Percentiles rank a stretch among this genome's conserved stretches.
These are phyloP conservation scores for Cronartium ribicola DNA, from an alignment of 1,284 basidiomycete genomes.

Conservation along the genomic window DNA sequence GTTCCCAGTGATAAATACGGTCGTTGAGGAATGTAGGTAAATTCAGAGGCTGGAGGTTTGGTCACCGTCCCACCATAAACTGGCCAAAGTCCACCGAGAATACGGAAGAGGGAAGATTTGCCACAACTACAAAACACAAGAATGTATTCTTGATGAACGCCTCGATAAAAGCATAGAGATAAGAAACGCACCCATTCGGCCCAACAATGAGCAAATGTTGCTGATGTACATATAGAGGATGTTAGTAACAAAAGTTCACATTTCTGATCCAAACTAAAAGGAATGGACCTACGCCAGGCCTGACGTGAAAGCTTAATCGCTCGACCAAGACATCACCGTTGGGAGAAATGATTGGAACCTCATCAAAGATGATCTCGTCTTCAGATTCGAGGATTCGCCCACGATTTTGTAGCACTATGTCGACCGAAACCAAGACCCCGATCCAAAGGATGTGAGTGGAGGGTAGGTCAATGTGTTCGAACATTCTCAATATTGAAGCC, in stretches of 20 bases:
- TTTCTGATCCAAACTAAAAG: slow-evolving; percentile 41
- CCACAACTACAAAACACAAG: slow-evolving; percentile 57
- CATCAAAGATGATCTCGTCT: slow-evolving; percentile 76
- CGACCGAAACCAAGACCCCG: not conserved
- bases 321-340: slow-evolving; percentile 85
- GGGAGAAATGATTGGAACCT: slow-evolving; percentile 91
- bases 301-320: slow-evolving; percentile 77
- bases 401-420: slow-evolving; percentile 68
- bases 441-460: not conserved
- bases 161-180: slow-evolving; percentile 40
- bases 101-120: slow-evolving; percentile 86
- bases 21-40: slow-evolving; percentile 91
- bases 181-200: slow-evolving; percentile 64
- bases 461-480: not conserved
- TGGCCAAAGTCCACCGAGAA: slow-evolving; percentile 94
- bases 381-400: slow-evolving; percentile 72
- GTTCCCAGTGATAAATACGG: slow-evolving; percentile 92
- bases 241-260: not conserved
- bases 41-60: slow-evolving; percentile 82
- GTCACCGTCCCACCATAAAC: slow-evolving; percentile 91
- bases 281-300: slow-evolving; percentile 67
- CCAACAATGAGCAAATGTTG: slow-evolving; percentile 87
- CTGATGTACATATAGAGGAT: slow-evolving; percentile 53
- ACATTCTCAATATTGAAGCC: slow-evolving; percentile 40
- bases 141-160: slow-evolving; percentile 51